phyloP scores from a whole-genome alignment of 169 alveolate genomes.

The Cryptosporidium ubiquitum region DNA sequence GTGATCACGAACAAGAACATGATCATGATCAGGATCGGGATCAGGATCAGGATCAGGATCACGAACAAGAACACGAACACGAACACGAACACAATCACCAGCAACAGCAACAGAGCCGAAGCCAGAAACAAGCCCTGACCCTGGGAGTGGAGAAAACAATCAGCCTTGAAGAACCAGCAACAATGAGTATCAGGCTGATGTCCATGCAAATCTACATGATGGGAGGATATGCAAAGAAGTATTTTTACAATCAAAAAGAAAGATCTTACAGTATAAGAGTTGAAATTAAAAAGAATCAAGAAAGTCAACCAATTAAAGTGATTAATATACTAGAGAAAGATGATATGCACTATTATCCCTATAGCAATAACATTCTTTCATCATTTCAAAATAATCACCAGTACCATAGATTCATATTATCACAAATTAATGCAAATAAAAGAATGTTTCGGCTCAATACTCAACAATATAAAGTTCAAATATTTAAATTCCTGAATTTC shows the following conservation, averaged over 20 bases:
- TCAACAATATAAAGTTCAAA: background rate
- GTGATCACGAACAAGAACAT: background rate
- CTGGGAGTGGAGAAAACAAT: background rate
- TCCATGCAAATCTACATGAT: background rate
- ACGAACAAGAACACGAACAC: background rate
- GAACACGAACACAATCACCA: background rate
- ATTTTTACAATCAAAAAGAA: background rate
- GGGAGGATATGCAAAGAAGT: slow-evolving; percentile 16
- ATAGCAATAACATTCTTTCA: background rate
- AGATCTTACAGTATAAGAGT: background rate
- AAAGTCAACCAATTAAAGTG: background rate
- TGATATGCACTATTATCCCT: background rate
- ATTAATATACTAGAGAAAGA: background rate
- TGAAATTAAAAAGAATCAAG: background rate
- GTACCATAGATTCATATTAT: background rate
- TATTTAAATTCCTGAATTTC: slow-evolving; percentile 10
- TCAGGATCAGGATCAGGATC: background rate
- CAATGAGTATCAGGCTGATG: background rate
- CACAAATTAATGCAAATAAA: background rate
- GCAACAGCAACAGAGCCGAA: background rate
- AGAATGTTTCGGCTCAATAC: background rate
- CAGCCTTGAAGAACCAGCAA: background rate
- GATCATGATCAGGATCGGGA: background rate
- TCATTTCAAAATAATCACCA: background rate
- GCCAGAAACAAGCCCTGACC: background rate